Evolutionary conservation across 495 filamentous ascomycete genomes (phyloP).

Genomic region (Neurospora sp.): DNA sequence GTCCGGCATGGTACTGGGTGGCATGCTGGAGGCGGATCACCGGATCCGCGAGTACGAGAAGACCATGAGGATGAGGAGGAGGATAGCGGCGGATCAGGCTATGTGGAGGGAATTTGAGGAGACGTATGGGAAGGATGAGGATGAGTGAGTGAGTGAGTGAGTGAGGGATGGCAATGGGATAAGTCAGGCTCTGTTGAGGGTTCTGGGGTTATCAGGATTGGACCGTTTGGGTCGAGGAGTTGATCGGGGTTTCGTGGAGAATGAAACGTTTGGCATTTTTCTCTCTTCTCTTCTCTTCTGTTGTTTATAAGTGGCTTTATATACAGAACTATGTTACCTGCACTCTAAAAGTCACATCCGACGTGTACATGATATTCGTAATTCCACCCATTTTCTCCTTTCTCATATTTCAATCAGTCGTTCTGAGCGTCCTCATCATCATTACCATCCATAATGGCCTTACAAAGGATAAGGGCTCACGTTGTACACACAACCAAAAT

Average conservation of each 20-base stretch:
- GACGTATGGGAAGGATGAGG: slow-evolving; percentile 27
- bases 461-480: background rate
- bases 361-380: background rate
- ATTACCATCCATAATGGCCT: background rate
- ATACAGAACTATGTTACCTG: background rate
- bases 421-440: background rate
- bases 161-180: background rate
- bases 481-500: background rate
- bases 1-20: slow-evolving; percentile 76
- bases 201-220: background rate
- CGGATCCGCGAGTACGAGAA: slow-evolving; percentile 60
- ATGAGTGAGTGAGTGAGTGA: slow-evolving; percentile 22
- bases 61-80: slow-evolving; percentile 51
- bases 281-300: background rate
- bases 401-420: background rate
- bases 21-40: slow-evolving; percentile 74
- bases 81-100: slow-evolving; percentile 49
- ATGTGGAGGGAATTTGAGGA: slow-evolving; percentile 46
- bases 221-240: background rate
- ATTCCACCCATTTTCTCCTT: background rate
- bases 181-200: background rate
- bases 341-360: background rate
- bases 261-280: background rate
- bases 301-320: background rate
- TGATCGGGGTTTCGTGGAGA: background rate